Conservation (phyloP, 73 alveolate species). For the Paramecium octaurelia region DNA sequence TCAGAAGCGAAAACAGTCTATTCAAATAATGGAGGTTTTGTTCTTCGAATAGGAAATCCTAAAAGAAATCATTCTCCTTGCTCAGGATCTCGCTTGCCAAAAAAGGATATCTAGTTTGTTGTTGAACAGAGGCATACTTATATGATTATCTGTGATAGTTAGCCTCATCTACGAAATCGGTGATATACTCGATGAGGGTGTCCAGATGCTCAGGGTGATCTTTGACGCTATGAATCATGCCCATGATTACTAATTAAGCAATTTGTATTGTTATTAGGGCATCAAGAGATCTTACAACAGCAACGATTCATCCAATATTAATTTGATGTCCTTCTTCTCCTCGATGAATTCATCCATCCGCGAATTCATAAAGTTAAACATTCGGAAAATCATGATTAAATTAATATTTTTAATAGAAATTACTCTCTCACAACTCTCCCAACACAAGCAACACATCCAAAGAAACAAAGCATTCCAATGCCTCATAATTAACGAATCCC, state of each 20-base stretch:
- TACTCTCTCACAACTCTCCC: neutral
- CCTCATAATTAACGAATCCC: constrained; percentile 59
- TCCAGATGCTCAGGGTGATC: neutral
- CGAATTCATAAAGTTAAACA: constrained; percentile 13
- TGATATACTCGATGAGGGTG: neutral
- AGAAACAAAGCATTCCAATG: constrained; percentile 58
- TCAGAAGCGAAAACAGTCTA: neutral
- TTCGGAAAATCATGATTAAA: constrained; percentile 1
- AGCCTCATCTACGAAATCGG: neutral
- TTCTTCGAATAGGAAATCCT: constrained; percentile 6
- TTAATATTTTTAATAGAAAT: neutral
- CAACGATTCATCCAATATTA: neutral
- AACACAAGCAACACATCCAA: neutral
- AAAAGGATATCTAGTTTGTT: neutral
- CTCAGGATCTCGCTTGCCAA: constrained; percentile 24
- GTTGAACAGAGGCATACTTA: neutral
- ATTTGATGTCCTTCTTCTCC: neutral
- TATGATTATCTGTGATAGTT: neutral
- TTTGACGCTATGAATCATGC: constrained; percentile 17
- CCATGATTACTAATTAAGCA: constrained; percentile 33
- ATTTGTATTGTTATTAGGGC: neutral
- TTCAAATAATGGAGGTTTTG: neutral
- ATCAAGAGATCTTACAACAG: neutral
- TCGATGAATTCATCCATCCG: constrained; percentile 25
- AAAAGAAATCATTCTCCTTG: neutral